These are phyloP conservation scores for Ceratocystiopsis minuta DNA, from an alignment of 2,329 filamentous ascomycete genomes.

Conservation along the genomic window DNA sequence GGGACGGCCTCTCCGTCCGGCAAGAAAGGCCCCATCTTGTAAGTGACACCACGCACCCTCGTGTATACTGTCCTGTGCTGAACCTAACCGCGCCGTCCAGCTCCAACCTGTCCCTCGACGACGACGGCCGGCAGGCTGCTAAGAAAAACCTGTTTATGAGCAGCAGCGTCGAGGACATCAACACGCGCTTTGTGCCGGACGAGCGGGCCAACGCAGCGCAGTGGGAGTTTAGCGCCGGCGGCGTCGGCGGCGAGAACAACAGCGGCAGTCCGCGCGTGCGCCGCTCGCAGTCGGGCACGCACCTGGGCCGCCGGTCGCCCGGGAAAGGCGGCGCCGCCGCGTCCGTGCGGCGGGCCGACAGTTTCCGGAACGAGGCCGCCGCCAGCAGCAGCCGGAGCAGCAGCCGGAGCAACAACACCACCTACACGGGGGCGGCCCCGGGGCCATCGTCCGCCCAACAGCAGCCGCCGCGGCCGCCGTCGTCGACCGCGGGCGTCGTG, in stretches of 20 bases:
- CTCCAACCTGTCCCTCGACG: conserved; percentile 30
- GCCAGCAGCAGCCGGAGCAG: neutral
- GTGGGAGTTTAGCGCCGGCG: conserved; percentile 36
- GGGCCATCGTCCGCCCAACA: neutral
- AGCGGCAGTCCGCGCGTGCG: conserved; percentile 13
- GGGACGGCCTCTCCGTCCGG: neutral
- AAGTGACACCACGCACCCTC: too few relatives aligned
- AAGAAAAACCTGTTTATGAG: conserved; percentile 21
- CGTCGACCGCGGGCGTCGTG: conserved; percentile 1
- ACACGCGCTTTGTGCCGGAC: conserved; percentile 38
- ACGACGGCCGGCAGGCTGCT: conserved; percentile 14
- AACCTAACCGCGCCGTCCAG: conserved; percentile 17
- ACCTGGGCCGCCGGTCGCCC: conserved; percentile 21
- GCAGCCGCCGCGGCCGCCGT: conserved; percentile 3
- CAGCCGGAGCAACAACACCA: neutral
- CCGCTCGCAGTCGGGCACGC: conserved; percentile 22
- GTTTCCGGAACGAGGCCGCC: too few relatives aligned
- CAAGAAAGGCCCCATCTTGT: neutral
- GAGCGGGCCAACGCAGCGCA: conserved; percentile 20
- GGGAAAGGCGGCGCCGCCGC: conserved; percentile 4
- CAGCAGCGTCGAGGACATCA: conserved; percentile 40
- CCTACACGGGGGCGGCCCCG: neutral
- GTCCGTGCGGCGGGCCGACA: too few relatives aligned
- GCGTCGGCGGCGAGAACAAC: conserved; percentile 13
- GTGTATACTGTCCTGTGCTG: conserved; percentile 9